Conservation (phyloP, 2,329 filamentous ascomycete species). For the Neofusicoccum sp. region DNA sequence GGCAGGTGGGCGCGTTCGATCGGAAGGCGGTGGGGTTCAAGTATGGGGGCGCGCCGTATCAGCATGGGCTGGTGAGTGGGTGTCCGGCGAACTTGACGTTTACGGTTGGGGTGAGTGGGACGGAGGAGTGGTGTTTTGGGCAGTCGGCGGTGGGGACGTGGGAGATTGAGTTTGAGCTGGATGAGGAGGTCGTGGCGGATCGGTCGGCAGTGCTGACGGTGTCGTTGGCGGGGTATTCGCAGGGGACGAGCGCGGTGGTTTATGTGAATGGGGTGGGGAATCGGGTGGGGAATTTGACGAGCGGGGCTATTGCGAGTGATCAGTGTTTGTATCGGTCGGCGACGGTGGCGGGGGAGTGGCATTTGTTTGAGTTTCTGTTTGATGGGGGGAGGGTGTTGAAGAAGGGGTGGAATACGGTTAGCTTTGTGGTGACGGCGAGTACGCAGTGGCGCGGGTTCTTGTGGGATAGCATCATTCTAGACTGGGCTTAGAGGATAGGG, state of each 20-base stretch:
- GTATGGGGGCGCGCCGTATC: constrained; percentile 46
- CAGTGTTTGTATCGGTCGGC: constrained; percentile 53
- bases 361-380: constrained; percentile 47
- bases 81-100: constrained; percentile 52
- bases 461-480: constrained; percentile 47
- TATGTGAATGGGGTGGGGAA: constrained; percentile 41
- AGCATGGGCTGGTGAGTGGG: constrained; percentile 49
- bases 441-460: constrained; percentile 45
- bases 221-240: constrained; percentile 50
- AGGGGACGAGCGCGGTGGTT: constrained; percentile 45
- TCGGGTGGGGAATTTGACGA: constrained; percentile 46
- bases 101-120: constrained; percentile 44
- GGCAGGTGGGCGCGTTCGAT: constrained; percentile 54
- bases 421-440: constrained; percentile 40
- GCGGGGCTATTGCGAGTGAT: constrained; percentile 42
- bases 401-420: constrained; percentile 39
- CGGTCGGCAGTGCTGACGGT: constrained; percentile 42
- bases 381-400: constrained; percentile 31
- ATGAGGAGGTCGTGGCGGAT: constrained; percentile 32
- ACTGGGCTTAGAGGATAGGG: constrained; percentile 28
- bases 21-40: constrained; percentile 50
- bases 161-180: constrained; percentile 33
- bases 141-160: constrained; percentile 43
- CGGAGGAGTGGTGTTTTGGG: constrained; percentile 54
- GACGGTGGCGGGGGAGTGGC: constrained; percentile 53